Evolutionary conservation across 176 grass and related monocot genomes (phyloP).

Genomic region (Elaeis guineensis): DNA sequence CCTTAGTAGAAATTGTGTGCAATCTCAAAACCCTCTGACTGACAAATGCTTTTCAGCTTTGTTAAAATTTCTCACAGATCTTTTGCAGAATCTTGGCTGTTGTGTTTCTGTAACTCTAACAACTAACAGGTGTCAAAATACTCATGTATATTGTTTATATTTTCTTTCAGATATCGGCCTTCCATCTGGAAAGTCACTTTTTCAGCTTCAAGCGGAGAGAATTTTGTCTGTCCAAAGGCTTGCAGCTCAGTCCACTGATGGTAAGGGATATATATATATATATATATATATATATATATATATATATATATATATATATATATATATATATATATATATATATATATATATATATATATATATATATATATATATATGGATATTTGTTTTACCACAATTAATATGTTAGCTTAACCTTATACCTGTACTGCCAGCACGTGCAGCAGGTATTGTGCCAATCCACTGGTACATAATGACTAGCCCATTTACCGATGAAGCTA

Average conservation of each 20-base stretch:
- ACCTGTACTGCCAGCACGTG: slow-evolving; percentile 27
- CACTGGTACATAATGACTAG: slow-evolving; percentile 99
- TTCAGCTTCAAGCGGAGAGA: slow-evolving; percentile 92
- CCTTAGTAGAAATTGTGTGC: too few relatives aligned
- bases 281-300: too few relatives aligned
- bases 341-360: too few relatives aligned
- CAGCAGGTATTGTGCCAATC: slow-evolving; percentile 42
- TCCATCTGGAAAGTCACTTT: slow-evolving; percentile 95
- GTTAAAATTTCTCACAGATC: too few relatives aligned
- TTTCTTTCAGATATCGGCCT: slow-evolving; percentile 64
- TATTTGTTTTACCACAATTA: not conserved
- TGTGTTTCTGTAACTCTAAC: too few relatives aligned
- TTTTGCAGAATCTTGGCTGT: slow-evolving; percentile 13
- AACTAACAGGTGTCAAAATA: not conserved
- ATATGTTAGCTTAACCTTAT: not conserved
- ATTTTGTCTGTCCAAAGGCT: slow-evolving; percentile 90
- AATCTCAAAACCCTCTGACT: too few relatives aligned
- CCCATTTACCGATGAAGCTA: slow-evolving; percentile 78
- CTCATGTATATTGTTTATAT: not conserved
- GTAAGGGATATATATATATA: slow-evolving; percentile 19
- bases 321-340: too few relatives aligned
- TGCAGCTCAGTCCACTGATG: slow-evolving; percentile 82
- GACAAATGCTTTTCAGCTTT: too few relatives aligned
- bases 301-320: too few relatives aligned
- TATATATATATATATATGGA: too few relatives aligned